These are phyloP conservation scores for Raffaelea albimanens DNA, from an alignment of 2,329 filamentous ascomycete genomes.

Conservation along the genomic window DNA sequence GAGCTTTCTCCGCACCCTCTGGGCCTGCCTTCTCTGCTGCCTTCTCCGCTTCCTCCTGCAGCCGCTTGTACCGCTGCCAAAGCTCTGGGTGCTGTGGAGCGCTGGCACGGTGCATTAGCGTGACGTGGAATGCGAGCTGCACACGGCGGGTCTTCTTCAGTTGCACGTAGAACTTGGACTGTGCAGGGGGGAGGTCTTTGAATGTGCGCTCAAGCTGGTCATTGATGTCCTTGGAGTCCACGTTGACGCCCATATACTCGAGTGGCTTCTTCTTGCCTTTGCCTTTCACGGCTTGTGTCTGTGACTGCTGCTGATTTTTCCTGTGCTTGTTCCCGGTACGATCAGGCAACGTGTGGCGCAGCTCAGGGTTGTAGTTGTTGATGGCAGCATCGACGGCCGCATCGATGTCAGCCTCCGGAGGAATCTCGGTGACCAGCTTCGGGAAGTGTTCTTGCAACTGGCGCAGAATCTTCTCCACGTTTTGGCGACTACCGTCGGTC, in stretches of 20 bases:
- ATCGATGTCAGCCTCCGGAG: conserved; percentile 66
- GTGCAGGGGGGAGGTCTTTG: conserved; percentile 36
- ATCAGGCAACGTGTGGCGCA: conserved; percentile 66
- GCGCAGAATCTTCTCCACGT: conserved; percentile 70
- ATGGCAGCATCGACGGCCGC: conserved; percentile 67
- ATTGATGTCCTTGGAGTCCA: conserved; percentile 32
- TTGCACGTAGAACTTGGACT: conserved; percentile 63
- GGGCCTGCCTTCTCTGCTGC: conserved; percentile 10
- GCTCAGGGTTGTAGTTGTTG: conserved; percentile 65
- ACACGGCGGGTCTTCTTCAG: conserved; percentile 66
- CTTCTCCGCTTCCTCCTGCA: conserved; percentile 39
- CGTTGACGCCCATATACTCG: conserved; percentile 47
- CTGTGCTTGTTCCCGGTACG: conserved; percentile 36
- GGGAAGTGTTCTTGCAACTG: conserved; percentile 71
- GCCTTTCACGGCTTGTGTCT: conserved; percentile 23
- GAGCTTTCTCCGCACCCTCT: conserved; percentile 21
- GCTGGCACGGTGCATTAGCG: conserved; percentile 72
- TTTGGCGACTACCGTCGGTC: conserved; percentile 64
- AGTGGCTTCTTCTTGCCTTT: conserved; percentile 36
- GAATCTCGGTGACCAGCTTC: conserved; percentile 61
- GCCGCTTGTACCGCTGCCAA: conserved; percentile 64
- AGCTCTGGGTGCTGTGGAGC: conserved; percentile 53
- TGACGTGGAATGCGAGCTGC: conserved; percentile 86
- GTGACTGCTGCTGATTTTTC: conserved; percentile 11
- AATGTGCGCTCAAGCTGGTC: conserved; percentile 63